These are phyloP conservation scores for Ophiobolus disseminans DNA, from an alignment of 2,329 filamentous ascomycete species.

Conservation along the genomic window DNA sequence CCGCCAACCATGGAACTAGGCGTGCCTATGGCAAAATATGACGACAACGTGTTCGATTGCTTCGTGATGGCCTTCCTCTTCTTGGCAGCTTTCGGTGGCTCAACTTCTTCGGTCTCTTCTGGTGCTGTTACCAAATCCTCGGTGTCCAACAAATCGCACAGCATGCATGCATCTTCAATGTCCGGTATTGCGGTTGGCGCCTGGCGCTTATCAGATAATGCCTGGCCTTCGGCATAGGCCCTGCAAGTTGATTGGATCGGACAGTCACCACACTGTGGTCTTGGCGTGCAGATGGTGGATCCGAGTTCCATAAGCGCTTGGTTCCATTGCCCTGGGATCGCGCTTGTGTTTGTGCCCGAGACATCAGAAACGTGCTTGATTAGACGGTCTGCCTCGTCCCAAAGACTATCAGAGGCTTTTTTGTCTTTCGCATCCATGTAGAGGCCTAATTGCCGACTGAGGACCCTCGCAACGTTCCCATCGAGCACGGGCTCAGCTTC, in stretches of 20 bases:
- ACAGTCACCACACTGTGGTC: constrained; percentile 60
- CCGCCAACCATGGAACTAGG: constrained; percentile 17
- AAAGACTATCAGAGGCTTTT: constrained; percentile 61
- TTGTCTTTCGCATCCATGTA: constrained; percentile 65
- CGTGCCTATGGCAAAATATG: constrained; percentile 36
- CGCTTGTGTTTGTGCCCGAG: constrained; percentile 49
- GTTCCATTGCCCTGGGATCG: constrained; percentile 66
- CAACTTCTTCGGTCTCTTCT: constrained; percentile 24
- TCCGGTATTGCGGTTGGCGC: constrained; percentile 20
- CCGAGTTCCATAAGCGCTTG: constrained; percentile 72
- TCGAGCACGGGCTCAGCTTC: constrained; percentile 67
- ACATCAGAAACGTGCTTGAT: constrained; percentile 58
- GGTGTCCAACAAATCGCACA: constrained; percentile 38
- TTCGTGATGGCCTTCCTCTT: constrained; percentile 37
- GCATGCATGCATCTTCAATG: constrained; percentile 41
- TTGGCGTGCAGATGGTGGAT: constrained; percentile 67
- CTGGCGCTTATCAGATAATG: constrained; percentile 23
- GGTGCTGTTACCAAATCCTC: constrained; percentile 36
- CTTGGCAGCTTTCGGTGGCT: constrained; percentile 18
- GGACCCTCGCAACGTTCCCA: constrained; percentile 67
- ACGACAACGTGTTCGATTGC: not conserved
- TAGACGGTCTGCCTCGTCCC: constrained; percentile 65
- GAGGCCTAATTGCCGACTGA: constrained; percentile 67
- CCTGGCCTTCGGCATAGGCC: constrained; percentile 41
- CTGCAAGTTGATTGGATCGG: constrained; percentile 43